phyloP scores from a whole-genome alignment of 1,284 basidiomycete species.

The Ceratobasidium sp. region DNA sequence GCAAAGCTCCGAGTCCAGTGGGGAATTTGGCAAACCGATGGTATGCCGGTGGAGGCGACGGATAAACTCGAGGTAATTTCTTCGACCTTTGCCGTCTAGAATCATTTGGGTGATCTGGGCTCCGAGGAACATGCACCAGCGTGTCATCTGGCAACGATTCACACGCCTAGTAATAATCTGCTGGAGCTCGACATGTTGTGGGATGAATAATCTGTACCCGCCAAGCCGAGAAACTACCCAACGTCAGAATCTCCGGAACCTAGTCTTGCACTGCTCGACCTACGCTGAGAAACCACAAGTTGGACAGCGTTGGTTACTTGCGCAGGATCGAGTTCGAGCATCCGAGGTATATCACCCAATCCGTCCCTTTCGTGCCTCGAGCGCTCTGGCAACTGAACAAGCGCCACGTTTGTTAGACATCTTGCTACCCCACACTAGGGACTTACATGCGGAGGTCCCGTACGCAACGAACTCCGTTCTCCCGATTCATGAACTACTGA shows the following conservation, averaged over 20 bases:
- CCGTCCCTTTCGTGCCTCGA: neutral
- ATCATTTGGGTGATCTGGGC: constrained; percentile 4
- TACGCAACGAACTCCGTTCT: too few species aligned
- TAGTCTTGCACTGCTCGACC: neutral
- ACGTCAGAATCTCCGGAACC: neutral
- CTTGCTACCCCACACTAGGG: too few species aligned
- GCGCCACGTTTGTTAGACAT: too few species aligned
- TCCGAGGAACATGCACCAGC: constrained; percentile 20
- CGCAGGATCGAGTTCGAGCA: neutral
- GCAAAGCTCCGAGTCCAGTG: neutral
- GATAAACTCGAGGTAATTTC: neutral
- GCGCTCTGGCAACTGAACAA: too few species aligned
- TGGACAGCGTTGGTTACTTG: neutral
- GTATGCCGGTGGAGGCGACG: neutral
- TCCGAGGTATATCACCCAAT: neutral
- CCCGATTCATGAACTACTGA: too few species aligned
- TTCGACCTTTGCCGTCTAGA: neutral
- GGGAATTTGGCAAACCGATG: neutral
- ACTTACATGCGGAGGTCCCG: too few species aligned
- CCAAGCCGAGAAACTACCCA: neutral
- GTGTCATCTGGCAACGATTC: neutral
- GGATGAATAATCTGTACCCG: neutral
- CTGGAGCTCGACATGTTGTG: neutral
- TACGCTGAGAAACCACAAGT: neutral
- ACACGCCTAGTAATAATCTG: neutral